These are phyloP conservation scores for Akebia trifoliata DNA, from an alignment of 164 flowering plant genomes.

Conservation along the genomic window DNA sequence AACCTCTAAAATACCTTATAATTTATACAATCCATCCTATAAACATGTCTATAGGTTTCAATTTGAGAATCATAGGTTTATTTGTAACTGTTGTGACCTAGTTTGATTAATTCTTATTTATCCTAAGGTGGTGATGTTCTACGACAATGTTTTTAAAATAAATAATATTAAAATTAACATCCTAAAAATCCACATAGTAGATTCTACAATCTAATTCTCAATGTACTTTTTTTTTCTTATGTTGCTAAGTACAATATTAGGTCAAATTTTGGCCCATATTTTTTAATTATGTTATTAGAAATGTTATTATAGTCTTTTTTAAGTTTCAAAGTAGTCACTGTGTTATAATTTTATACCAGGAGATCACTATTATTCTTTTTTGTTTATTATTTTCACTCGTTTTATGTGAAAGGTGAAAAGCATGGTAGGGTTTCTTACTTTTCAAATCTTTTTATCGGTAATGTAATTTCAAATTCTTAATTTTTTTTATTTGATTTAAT, in stretches of 20 bases:
- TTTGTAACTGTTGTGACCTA: background rate
- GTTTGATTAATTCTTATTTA: background rate
- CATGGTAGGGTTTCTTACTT: no score
- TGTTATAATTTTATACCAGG: no score
- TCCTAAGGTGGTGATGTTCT: background rate
- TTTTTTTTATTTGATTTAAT: no score
- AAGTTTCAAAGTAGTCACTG: background rate
- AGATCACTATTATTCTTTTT: background rate
- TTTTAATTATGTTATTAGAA: no score
- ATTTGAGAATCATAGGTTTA: background rate
- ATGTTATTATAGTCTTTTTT: background rate
- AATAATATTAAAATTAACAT: no score
- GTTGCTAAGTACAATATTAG: background rate
- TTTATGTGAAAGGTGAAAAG: background rate
- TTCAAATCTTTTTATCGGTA: no score
- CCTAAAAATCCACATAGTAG: no score
- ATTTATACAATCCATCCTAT: background rate
- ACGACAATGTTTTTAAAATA: no score
- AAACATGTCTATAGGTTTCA: background rate
- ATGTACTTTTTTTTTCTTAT: no score
- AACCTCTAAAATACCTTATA: background rate
- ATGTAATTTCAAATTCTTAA: no score
- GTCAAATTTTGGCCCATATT: background rate
- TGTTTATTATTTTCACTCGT: background rate
- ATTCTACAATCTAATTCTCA: no score